Evolutionary conservation across 2,329 filamentous ascomycete species (phyloP).

Genomic region (Sporothrix brunneoviolacea): DNA sequence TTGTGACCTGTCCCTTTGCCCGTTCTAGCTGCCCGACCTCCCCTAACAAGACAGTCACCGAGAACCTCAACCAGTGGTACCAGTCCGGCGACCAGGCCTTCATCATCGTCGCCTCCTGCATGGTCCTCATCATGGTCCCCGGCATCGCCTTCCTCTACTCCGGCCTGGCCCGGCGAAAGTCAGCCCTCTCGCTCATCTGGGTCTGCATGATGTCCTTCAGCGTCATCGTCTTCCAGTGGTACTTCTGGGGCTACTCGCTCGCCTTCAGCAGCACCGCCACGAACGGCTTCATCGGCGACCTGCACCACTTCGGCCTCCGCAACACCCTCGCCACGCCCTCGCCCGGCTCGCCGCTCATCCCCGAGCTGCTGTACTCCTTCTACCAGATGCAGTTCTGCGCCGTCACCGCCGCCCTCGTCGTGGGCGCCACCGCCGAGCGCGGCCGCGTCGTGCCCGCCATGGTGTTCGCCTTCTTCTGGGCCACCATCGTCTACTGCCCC

Average conservation of each 20-base stretch:
- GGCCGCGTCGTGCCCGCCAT: conserved; percentile 87
- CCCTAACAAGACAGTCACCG: conserved; percentile 48
- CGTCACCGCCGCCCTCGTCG: conserved; percentile 83
- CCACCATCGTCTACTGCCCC: conserved; percentile 94
- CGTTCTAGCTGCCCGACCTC: background rate
- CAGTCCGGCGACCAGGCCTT: conserved; percentile 86
- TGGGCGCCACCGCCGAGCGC: conserved; percentile 88
- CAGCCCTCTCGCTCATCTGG: conserved; percentile 94
- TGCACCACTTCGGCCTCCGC: conserved; percentile 82
- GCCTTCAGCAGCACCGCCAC: conserved; percentile 77
- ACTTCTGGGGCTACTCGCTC: conserved; percentile 97
- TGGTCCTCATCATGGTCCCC: conserved; percentile 95
- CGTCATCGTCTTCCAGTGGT: conserved; percentile 96
- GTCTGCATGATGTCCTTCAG: conserved; percentile 91
- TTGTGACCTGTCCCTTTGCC: conserved; percentile 20
- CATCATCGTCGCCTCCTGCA: conserved; percentile 81
- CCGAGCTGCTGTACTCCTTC: conserved; percentile 86
- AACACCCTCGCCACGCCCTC: conserved; percentile 79
- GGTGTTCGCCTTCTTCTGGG: conserved; percentile 96
- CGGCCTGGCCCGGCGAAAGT: conserved; percentile 94
- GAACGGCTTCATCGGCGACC: conserved; percentile 86
- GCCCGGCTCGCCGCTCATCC: conserved; percentile 79
- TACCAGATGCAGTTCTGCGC: conserved; percentile 99
- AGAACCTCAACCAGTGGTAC: conserved; percentile 96
- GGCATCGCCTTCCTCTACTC: conserved; percentile 97